Conservation (phyloP, 163 green algal species). For the Chlorella variabilis region DNA sequence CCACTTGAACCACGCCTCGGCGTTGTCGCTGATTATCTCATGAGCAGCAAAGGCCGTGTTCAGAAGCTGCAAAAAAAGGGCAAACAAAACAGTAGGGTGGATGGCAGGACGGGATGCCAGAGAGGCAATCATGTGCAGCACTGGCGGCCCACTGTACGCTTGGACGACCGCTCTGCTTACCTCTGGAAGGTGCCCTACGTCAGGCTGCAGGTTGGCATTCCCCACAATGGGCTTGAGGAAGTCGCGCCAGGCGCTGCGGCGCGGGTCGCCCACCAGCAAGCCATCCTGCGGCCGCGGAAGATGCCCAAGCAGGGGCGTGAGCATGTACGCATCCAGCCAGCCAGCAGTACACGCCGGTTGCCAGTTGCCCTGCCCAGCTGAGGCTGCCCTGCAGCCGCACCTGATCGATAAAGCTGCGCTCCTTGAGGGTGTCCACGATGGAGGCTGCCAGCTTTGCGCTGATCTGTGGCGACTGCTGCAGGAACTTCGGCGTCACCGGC, state of each 20-base stretch:
- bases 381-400: too few relatives aligned
- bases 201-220: neutral
- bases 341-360: too few relatives aligned
- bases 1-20: neutral
- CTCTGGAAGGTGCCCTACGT: neutral
- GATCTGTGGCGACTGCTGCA: conserved; percentile 1
- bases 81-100: too few relatives aligned
- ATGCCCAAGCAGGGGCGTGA: too few relatives aligned
- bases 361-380: too few relatives aligned
- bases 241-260: neutral
- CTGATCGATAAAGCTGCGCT: neutral
- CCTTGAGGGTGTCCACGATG: neutral
- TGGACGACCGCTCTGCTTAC: neutral
- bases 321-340: too few relatives aligned
- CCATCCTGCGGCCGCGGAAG: neutral
- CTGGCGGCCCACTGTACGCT: neutral
- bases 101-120: too few relatives aligned
- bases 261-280: neutral
- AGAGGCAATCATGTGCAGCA: too few relatives aligned
- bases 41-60: neutral
- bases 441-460: neutral
- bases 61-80: neutral
- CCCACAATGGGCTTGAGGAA: neutral
- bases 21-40: neutral
- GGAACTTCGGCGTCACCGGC: neutral